Base-by-base conservation (phyloP, 2,329 filamentous ascomycete species). In the Sphaerostilbella broomeana region DNA sequence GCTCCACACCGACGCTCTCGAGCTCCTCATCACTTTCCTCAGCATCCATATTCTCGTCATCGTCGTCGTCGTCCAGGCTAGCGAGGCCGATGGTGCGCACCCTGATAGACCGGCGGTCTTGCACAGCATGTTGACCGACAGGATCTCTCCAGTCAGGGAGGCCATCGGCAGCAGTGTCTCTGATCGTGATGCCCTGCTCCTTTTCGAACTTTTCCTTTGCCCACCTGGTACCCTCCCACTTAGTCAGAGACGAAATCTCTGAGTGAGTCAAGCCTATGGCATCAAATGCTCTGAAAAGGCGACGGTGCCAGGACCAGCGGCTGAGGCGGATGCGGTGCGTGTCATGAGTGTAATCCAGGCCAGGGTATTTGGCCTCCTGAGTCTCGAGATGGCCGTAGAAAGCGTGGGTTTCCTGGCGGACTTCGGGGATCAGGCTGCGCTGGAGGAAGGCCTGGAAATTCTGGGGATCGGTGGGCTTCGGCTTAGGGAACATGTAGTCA, bases 171-270 rank as follows among this genome's bases (percentile, higher is more conserved):
- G 83, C 81, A 5, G 84, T 87, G 55, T 90, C 85, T 33, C 66
- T 62, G 46, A 90, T 86, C 20, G 63, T 64, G 43, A 84, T 72
- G 22, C 79, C 79, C 53, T 87, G 81, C 54, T 89, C 84, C 42
- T 73, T 72, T 66, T 90, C 84, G 55, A 80, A 90, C 39, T 84
- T 76, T 56, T 88, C 82, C 56, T 87, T 81, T 45, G 85, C 85
- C 84, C 84, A 89, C 46, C 81, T 79, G 8, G 84, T 89, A 42
- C 84, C 84, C 64, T 89, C 84, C 84, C 84, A 90, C 54, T 84
- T 81, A 43, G 84, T 88, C 56, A 89, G 68, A 34, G 70, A 68
- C 38, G 77, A 70, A 50, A 90, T 86, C 57, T 90, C 84, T 51
- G 69, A 65, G 42, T 75, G 65, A 6, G 84, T 90, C 26, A 89